phyloP scores from a whole-genome alignment of 1,284 basidiomycete species.

The Leccinum pachyderme region DNA sequence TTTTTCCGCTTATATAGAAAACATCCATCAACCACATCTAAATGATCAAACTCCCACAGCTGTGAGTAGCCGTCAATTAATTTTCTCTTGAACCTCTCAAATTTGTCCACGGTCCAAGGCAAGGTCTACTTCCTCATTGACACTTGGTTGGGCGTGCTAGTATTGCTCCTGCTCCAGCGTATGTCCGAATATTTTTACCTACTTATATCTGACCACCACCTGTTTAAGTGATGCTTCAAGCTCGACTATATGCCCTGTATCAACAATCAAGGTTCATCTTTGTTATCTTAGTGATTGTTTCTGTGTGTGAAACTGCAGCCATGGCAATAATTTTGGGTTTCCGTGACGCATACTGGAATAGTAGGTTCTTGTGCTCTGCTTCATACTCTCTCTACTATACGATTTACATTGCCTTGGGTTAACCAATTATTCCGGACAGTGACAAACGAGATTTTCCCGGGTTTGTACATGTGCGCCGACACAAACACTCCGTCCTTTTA shows the following conservation, averaged over 20 bases:
- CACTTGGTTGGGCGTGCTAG: neutral
- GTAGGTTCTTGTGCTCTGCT: conserved; percentile 3
- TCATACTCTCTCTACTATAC: neutral
- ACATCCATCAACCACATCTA: neutral
- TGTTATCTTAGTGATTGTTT: conserved; percentile 10
- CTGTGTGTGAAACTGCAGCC: conserved; percentile 9
- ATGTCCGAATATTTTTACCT: neutral
- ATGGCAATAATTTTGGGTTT: neutral
- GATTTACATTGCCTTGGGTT: neutral
- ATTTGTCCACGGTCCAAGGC: conserved; percentile 10
- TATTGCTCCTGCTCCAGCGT: conserved; percentile 12
- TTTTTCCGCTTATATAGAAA: neutral
- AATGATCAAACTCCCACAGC: neutral
- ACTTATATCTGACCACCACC: neutral
- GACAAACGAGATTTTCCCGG: conserved; percentile 7
- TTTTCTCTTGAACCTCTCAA: neutral
- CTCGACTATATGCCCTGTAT: conserved; percentile 16
- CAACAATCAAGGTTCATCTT: conserved; percentile 7
- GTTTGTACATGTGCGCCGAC: conserved; percentile 18
- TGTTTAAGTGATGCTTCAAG: conserved; percentile 14
- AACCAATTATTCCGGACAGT: conserved; percentile 2
- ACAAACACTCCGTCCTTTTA: conserved; percentile 7
- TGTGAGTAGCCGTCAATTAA: neutral
- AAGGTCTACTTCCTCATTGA: conserved; percentile 6
- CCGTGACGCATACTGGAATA: neutral